Percentiles rank a stretch among this genome's conserved stretches.
Conservation (phyloP, 2,329 filamentous ascomycete species). For the Aspergillus amoenus region DNA sequence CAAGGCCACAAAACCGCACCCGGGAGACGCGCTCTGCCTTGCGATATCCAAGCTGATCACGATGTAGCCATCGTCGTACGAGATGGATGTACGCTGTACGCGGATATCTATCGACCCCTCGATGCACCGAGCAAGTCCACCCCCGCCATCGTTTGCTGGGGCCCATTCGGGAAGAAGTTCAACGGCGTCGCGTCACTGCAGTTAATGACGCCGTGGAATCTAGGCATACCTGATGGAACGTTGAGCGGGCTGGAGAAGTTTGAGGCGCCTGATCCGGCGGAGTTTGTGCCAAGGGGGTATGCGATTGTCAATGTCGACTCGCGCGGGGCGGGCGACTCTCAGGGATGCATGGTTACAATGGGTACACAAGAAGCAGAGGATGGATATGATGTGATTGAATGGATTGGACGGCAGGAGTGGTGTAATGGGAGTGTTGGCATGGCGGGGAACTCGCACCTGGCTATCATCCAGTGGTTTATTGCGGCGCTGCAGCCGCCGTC, state of each 20-base stretch:
- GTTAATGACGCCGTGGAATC: conserved; percentile 15
- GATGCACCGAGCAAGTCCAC: conserved; percentile 14
- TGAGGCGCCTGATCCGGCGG: conserved; percentile 29
- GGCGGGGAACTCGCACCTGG: conserved; percentile 32
- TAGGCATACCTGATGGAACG: conserved; percentile 15
- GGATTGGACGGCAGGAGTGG: conserved; percentile 23
- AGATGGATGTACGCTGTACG: conserved; percentile 26
- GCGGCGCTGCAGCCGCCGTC: conserved; percentile 43
- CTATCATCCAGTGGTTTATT: conserved; percentile 45
- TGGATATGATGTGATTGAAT: conserved; percentile 25
- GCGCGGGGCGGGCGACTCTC: conserved; percentile 27
- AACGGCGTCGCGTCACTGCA: conserved; percentile 15
- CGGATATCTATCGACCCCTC: conserved; percentile 25
- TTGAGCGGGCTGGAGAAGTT: conserved; percentile 23
- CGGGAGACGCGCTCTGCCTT: background rate
- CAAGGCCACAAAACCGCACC: background rate
- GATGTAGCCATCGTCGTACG: conserved; percentile 25
- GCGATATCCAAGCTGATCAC: conserved; percentile 17
- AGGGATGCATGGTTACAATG: conserved; percentile 26
- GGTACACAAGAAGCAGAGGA: conserved; percentile 27
- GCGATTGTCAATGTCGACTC: conserved; percentile 33
- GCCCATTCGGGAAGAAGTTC: conserved; percentile 30
- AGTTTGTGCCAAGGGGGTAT: conserved; percentile 30
- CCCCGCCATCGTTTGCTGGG: conserved; percentile 28
- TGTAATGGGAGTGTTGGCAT: conserved; percentile 21